Evolutionary conservation across 2,329 filamentous ascomycete genomes (phyloP).

Genomic region (Apiospora rasikravindrae): DNA sequence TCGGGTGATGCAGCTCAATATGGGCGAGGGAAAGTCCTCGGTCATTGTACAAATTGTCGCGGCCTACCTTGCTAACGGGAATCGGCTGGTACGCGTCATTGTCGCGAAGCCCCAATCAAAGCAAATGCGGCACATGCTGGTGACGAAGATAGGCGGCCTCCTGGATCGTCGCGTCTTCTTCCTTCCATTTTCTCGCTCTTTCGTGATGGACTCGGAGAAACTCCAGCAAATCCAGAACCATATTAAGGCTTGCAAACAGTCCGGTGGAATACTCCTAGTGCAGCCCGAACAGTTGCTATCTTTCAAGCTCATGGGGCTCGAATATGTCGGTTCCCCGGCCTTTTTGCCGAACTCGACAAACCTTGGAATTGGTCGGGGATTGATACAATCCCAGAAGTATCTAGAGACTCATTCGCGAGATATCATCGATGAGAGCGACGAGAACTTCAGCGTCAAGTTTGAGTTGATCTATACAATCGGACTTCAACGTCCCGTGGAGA

Average conservation of each 20-base stretch:
- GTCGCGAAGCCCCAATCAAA: constrained; percentile 65
- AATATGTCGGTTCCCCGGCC: constrained; percentile 42
- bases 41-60: constrained; percentile 72
- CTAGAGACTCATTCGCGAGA: constrained; percentile 54
- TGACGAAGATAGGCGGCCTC: constrained; percentile 60
- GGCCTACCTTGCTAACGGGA: constrained; percentile 54
- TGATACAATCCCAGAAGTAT: constrained; percentile 50
- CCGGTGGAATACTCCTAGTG: constrained; percentile 61
- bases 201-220: constrained; percentile 41
- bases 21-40: constrained; percentile 70
- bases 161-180: constrained; percentile 59
- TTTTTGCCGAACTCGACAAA: constrained; percentile 33
- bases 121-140: constrained; percentile 65
- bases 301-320: constrained; percentile 65
- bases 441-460: constrained; percentile 64
- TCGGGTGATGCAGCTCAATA: constrained; percentile 44
- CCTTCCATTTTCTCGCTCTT: constrained; percentile 62
- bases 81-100: constrained; percentile 59
- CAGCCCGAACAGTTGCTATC: constrained; percentile 70
- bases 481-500: constrained; percentile 53
- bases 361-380: constrained; percentile 33
- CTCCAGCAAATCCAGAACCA: constrained; percentile 44
- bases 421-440: constrained; percentile 70
- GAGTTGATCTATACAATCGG: constrained; percentile 70
- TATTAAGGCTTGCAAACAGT: constrained; percentile 50